Conservation (phyloP, 2,329 filamentous ascomycete genomes). For the Fusarium sp. region DNA sequence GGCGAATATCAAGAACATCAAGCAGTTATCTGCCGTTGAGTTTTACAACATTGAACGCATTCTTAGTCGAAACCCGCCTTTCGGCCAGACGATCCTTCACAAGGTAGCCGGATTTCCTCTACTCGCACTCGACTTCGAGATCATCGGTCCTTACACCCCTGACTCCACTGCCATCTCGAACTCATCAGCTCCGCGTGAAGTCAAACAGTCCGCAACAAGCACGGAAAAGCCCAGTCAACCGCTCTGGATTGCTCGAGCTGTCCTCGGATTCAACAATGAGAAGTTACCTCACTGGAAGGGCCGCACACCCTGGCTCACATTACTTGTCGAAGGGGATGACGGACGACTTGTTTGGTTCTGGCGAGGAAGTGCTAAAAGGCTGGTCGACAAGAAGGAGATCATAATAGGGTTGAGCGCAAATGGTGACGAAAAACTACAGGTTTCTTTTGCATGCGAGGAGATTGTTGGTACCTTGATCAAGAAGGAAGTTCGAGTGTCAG, state of each 20-base stretch:
- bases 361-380: slow-evolving; percentile 70
- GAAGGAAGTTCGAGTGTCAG: slow-evolving; percentile 35
- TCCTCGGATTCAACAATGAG: slow-evolving; percentile 78
- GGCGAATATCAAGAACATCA: slow-evolving; percentile 77
- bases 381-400: slow-evolving; percentile 68
- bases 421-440: slow-evolving; percentile 67
- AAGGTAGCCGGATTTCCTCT: slow-evolving; percentile 76
- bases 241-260: slow-evolving; percentile 66
- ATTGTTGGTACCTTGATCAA: slow-evolving; percentile 72
- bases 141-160: slow-evolving; percentile 39
- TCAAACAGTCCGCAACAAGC: background rate
- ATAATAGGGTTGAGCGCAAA: slow-evolving; percentile 68
- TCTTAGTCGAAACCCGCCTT: slow-evolving; percentile 84
- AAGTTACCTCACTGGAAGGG: slow-evolving; percentile 70
- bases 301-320: slow-evolving; percentile 75
- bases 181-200: background rate
- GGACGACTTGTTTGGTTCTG: slow-evolving; percentile 74
- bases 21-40: slow-evolving; percentile 75
- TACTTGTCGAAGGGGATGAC: slow-evolving; percentile 73
- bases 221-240: background rate
- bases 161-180: background rate
- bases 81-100: slow-evolving; percentile 76
- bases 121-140: slow-evolving; percentile 56
- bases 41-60: slow-evolving; percentile 80
- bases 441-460: slow-evolving; percentile 85